These are phyloP conservation scores for Eimeria sp. DNA, from an alignment of 169 alveolate species.

Conservation along the genomic window DNA sequence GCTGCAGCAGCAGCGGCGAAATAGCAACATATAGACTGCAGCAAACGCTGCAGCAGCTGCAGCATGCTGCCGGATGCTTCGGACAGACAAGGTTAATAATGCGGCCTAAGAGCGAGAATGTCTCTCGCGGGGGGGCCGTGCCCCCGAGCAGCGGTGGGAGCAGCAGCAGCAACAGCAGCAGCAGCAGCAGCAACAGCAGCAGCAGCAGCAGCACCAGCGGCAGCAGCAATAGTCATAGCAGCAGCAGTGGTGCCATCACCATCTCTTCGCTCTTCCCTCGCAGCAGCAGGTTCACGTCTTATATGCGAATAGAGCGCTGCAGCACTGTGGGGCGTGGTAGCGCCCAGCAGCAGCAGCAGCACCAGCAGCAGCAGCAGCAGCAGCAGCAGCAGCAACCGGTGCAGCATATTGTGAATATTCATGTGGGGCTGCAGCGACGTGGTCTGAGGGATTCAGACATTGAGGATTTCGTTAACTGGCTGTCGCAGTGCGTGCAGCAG, in stretches of 20 bases:
- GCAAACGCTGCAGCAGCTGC: neutral
- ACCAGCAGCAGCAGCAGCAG: conserved; percentile 11
- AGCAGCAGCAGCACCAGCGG: neutral
- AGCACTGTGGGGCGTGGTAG: conserved; percentile 14
- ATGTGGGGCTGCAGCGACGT: conserved; percentile 61
- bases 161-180: conserved; percentile 37
- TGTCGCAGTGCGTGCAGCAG: conserved; percentile 54
- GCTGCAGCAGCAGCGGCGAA: conserved; percentile 24
- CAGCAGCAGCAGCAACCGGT: conserved; percentile 58
- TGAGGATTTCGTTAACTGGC: conserved; percentile 68
- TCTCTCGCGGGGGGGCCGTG: conserved; percentile 40
- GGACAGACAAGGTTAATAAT: neutral
- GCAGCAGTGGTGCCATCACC: neutral
- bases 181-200: neutral
- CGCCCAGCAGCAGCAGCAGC: neutral
- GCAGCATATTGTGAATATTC: conserved; percentile 26
- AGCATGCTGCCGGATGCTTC: neutral
- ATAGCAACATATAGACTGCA: neutral
- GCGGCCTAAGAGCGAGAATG: conserved; percentile 47
- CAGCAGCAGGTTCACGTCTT: conserved; percentile 25
- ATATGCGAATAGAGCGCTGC: conserved; percentile 22
- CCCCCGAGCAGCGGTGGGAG: conserved; percentile 26
- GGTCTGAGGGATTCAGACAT: conserved; percentile 66
- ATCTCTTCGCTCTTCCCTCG: conserved; percentile 1
- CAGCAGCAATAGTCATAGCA: neutral